Evolutionary conservation across 2,329 filamentous ascomycete genomes (phyloP).

Genomic region (Passalora sequoiae): DNA sequence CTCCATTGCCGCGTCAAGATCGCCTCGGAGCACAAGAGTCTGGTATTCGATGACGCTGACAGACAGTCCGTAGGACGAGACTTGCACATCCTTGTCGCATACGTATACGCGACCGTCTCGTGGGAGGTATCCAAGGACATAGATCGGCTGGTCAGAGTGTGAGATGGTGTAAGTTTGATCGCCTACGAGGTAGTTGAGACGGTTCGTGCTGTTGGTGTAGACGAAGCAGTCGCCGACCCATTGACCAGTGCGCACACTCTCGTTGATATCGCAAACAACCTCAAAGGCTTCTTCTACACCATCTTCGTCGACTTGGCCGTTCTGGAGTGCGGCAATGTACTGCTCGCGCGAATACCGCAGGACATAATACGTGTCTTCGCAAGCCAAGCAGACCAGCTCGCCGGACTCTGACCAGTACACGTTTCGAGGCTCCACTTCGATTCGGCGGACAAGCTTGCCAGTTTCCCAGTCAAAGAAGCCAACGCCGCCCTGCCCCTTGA

Average conservation of each 20-base stretch:
- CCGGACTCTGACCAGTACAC: conserved; percentile 98
- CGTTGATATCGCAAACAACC: conserved; percentile 90
- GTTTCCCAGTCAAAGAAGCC: conserved; percentile 96
- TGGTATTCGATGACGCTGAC: conserved; percentile 94
- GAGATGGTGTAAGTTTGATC: conserved; percentile 97
- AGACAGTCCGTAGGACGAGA: conserved; percentile 85
- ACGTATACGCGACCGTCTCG: conserved; percentile 94
- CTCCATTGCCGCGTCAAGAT: conserved; percentile 86
- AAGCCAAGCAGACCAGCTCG: conserved; percentile 86
- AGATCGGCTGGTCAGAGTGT: conserved; percentile 93
- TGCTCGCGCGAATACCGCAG: conserved; percentile 85
- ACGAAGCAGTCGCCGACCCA: conserved; percentile 99
- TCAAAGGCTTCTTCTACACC: conserved; percentile 95
- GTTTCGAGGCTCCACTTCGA: conserved; percentile 68
- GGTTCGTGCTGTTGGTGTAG: conserved; percentile 95
- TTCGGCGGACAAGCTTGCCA: conserved; percentile 81
- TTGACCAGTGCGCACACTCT: conserved; percentile 87
- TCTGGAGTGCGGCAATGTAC: conserved; percentile 76
- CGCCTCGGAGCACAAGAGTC: conserved; percentile 86
- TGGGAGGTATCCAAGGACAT: conserved; percentile 90
- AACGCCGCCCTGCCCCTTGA: conserved; percentile 89
- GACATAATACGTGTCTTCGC: conserved; percentile 93
- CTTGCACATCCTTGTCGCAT: conserved; percentile 88
- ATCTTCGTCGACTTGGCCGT: conserved; percentile 77
- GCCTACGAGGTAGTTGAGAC: conserved; percentile 93